A percentile compares a stretch with the other conserved stretches of the same genome.
These are phyloP conservation scores for Xylaria sp. DNA, from an alignment of 2,329 filamentous ascomycete genomes.

Conservation along the genomic window DNA sequence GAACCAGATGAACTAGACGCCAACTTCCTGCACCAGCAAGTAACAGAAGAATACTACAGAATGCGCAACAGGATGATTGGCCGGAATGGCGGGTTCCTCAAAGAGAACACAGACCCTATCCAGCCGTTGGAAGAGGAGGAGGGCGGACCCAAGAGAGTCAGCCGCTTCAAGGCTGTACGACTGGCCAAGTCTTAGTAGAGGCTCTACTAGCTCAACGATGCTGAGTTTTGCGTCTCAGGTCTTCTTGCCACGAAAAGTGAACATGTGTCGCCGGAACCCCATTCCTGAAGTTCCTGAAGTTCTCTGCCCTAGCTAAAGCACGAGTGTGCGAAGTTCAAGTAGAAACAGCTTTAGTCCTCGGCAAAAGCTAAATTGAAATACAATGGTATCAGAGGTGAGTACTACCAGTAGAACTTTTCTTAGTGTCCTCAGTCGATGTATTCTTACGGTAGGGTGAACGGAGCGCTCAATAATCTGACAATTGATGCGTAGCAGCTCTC, in stretches of 20 bases:
- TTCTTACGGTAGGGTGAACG: constrained; percentile 32
- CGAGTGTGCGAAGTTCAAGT: not conserved
- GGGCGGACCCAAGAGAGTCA: constrained; percentile 67
- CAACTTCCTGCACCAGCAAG: constrained; percentile 73
- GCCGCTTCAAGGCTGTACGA: constrained; percentile 75
- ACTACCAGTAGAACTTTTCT: constrained; percentile 8
- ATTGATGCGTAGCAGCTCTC: constrained; percentile 59
- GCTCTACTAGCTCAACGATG: constrained; percentile 26
- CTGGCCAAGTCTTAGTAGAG: constrained; percentile 57
- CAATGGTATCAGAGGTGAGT: constrained; percentile 12
- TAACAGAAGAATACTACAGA: constrained; percentile 82
- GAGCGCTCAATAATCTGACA: constrained; percentile 55
- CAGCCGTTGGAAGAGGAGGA: constrained; percentile 72
- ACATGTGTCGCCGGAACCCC: constrained; percentile 35
- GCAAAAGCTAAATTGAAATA: not conserved
- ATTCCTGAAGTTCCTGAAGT: not conserved
- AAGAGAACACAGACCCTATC: constrained; percentile 70
- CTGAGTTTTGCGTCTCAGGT: constrained; percentile 16
- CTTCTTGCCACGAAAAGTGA: not conserved
- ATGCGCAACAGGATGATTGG: constrained; percentile 84
- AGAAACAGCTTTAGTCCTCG: not conserved
- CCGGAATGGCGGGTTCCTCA: constrained; percentile 79
- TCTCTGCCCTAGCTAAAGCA: not conserved
- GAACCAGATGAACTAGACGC: constrained; percentile 73
- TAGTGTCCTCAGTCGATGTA: constrained; percentile 6